A percentile compares a stretch with the other conserved stretches of the same genome.
These are phyloP conservation scores for Penicillium brevicompactum DNA, from an alignment of 2,329 filamentous ascomycete species.

Conservation along the genomic window DNA sequence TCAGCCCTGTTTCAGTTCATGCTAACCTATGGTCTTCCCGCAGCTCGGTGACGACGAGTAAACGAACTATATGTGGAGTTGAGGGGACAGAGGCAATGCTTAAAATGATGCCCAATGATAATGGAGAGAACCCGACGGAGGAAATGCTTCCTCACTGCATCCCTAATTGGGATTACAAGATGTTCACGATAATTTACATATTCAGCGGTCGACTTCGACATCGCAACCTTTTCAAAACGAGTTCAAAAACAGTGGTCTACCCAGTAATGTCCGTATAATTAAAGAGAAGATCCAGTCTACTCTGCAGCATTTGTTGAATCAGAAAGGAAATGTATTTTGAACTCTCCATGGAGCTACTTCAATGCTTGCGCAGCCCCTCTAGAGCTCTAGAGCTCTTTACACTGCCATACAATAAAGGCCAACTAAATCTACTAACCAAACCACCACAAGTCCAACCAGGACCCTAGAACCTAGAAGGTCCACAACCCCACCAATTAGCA, in stretches of 20 bases:
- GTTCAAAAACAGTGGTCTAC: not conserved
- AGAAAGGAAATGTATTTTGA: not conserved
- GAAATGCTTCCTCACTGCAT: constrained; percentile 39
- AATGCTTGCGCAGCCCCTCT: no score
- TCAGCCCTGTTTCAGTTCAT: not conserved
- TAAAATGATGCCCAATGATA: constrained; percentile 31
- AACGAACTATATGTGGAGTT: constrained; percentile 12
- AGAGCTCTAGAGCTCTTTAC: no score
- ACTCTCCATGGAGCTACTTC: no score
- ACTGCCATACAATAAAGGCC: not conserved
- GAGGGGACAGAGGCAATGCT: constrained; percentile 19
- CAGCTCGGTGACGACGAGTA: constrained; percentile 66
- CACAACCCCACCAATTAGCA: constrained; percentile 39
- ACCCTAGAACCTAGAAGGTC: constrained; percentile 15
- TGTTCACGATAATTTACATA: constrained; percentile 26
- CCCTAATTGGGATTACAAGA: constrained; percentile 18
- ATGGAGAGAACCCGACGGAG: constrained; percentile 48
- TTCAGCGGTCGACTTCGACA: constrained; percentile 17
- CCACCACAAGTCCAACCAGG: not conserved
- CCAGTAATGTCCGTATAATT: not conserved
- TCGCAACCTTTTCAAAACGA: constrained; percentile 6
- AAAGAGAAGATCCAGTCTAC: not conserved
- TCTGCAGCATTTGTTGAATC: not conserved
- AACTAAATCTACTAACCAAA: constrained; percentile 23
- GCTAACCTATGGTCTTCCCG: constrained; percentile 1